Conservation (phyloP, 805 yeast species). For the Jamesozyma spencerorum region DNA sequence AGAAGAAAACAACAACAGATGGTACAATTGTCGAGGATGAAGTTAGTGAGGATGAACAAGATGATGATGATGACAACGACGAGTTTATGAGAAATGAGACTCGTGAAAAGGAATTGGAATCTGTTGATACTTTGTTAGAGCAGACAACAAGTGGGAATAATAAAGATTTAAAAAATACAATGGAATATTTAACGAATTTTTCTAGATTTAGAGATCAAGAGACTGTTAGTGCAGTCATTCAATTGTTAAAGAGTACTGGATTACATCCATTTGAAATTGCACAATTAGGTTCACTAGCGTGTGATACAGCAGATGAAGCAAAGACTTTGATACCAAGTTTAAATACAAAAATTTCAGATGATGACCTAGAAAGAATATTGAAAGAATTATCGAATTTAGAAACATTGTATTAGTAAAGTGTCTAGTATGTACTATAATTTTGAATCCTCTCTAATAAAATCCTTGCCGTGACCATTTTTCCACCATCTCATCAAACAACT, state of each 20-base stretch:
- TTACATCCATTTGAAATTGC: constrained; percentile 95
- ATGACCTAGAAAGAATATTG: constrained; percentile 75
- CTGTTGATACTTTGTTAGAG: constrained; percentile 26
- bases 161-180: constrained; percentile 84
- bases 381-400: constrained; percentile 74
- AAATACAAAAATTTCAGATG: constrained; percentile 69
- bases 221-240: constrained; percentile 89
- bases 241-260: constrained; percentile 59
- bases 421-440: constrained; percentile 6
- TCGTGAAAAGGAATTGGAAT: constrained; percentile 34
- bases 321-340: constrained; percentile 87
- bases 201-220: constrained; percentile 87
- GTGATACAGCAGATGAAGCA: constrained; percentile 97
- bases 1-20: constrained; percentile 3
- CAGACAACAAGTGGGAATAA: constrained; percentile 55
- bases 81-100: constrained; percentile 39
- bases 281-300: constrained; percentile 76
- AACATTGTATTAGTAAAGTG: constrained; percentile 31
- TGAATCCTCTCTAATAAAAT: constrained; percentile 17
- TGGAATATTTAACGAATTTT: constrained; percentile 76
- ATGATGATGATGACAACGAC: constrained; percentile 23
- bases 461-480: constrained; percentile 51
- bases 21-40: constrained; percentile 3
- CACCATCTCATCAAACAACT: constrained; percentile 75
- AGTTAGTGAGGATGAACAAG: constrained; percentile 15